Evolutionary conservation across 805 yeast species (phyloP).

Genomic region (Wickerhamiella sorbophila): DNA sequence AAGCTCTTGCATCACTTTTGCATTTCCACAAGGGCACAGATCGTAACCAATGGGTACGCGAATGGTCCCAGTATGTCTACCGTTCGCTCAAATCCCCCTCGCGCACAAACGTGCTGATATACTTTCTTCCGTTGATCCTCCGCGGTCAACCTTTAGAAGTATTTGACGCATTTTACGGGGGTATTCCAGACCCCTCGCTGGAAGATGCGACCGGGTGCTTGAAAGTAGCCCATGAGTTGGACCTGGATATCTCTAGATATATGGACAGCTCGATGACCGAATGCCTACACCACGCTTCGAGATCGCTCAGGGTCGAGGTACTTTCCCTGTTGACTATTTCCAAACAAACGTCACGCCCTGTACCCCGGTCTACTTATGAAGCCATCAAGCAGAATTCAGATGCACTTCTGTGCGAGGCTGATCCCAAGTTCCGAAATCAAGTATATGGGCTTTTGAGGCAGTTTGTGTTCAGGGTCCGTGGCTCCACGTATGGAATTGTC

Average conservation of each 20-base stretch:
- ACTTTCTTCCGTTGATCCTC: conserved; percentile 7
- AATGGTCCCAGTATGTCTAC: conserved; percentile 6
- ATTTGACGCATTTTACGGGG: conserved; percentile 2
- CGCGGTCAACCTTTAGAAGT: conserved; percentile 3
- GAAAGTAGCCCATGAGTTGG: conserved; percentile 7
- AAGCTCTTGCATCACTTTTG: conserved; percentile 6
- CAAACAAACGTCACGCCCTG: conserved; percentile 44
- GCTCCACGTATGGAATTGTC: conserved; percentile 44
- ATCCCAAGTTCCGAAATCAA: conserved; percentile 54
- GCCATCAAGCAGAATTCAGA: conserved; percentile 33
- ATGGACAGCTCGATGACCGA: conserved; percentile 1
- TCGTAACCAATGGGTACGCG: conserved; percentile 2
- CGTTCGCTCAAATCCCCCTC: conserved; percentile 1
- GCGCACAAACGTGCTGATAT: conserved; percentile 8
- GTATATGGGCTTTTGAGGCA: conserved; percentile 47
- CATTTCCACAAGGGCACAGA: neutral
- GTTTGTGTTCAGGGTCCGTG: conserved; percentile 51
- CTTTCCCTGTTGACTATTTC: conserved; percentile 49
- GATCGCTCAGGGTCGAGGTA: conserved; percentile 34
- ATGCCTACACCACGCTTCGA: neutral
- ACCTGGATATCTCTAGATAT: conserved; percentile 1
- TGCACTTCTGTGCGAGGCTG: conserved; percentile 45
- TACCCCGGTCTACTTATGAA: conserved; percentile 33
- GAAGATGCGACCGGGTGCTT: conserved; percentile 7
- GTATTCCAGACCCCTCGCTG: neutral